Conservation (phyloP, 495 filamentous ascomycete species). For the Massariosphaeria phaeospora region DNA sequence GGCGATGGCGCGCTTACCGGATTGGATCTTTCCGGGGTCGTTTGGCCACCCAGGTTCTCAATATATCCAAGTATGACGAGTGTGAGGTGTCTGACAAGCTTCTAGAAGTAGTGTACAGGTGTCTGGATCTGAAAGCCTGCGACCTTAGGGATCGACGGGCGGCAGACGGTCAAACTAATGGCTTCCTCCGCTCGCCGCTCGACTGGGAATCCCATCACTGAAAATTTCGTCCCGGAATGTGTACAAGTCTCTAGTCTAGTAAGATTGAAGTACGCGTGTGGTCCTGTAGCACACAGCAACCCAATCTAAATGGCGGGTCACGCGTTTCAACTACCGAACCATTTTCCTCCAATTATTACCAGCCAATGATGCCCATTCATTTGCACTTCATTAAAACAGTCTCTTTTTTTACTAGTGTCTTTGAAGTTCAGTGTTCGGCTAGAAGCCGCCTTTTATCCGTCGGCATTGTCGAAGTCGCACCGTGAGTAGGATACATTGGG, state of each 20-base stretch:
- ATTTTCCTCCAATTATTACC: neutral
- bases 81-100: no score
- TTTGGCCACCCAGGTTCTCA: neutral
- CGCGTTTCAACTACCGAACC: slow-evolving; percentile 15
- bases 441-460: slow-evolving; percentile 13
- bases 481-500: neutral
- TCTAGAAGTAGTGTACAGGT: no score
- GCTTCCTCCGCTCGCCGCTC: no score
- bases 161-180: no score
- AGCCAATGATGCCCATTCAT: slow-evolving; percentile 6
- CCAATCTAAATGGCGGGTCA: slow-evolving; percentile 14
- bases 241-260: no score
- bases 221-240: no score
- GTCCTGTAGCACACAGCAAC: no score
- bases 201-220: no score
- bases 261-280: no score
- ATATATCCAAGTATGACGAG: neutral
- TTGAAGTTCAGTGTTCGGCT: neutral
- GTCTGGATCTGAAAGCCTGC: no score
- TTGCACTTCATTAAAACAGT: slow-evolving; percentile 14
- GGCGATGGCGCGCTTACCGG: neutral
- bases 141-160: no score
- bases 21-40: neutral
- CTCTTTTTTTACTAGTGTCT: neutral
- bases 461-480: slow-evolving; percentile 2